These are phyloP conservation scores for Zalaria obscura DNA, from an alignment of 2,329 filamentous ascomycete species.

Conservation along the genomic window DNA sequence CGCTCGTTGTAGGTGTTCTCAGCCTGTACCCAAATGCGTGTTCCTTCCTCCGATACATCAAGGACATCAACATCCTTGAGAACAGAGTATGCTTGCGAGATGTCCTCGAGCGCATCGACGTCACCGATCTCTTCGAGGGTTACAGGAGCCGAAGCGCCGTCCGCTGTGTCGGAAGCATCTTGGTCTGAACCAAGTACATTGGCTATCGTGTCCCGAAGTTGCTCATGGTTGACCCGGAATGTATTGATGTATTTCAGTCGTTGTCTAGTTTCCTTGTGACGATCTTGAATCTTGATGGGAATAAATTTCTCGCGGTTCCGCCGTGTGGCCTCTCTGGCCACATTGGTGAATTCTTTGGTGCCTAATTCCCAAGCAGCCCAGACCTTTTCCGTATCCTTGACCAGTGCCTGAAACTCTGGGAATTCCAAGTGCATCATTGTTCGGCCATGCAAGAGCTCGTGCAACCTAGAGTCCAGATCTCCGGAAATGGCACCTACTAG, in stretches of 20 bases:
- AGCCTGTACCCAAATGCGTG: conserved; percentile 80
- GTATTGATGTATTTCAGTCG: conserved; percentile 86
- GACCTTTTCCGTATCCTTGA: conserved; percentile 70
- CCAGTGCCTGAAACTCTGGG: conserved; percentile 72
- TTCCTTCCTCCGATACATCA: conserved; percentile 81
- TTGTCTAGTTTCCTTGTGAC: conserved; percentile 78
- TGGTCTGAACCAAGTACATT: conserved; percentile 72
- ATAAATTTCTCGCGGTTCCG: conserved; percentile 96
- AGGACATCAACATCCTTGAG: conserved; percentile 90
- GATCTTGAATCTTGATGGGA: conserved; percentile 85
- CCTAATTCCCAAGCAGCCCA: conserved; percentile 93
- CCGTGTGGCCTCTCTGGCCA: conserved; percentile 86
- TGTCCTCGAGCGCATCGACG: conserved; percentile 92
- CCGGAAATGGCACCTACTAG: conserved; percentile 95
- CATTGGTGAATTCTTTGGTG: conserved; percentile 94
- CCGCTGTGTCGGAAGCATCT: conserved; percentile 37
- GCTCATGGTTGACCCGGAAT: conserved; percentile 94
- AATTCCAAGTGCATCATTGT: conserved; percentile 88
- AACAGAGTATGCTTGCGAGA: conserved; percentile 85
- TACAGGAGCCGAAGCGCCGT: conserved; percentile 47
- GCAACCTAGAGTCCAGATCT: conserved; percentile 76
- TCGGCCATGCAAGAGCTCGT: conserved; percentile 71
- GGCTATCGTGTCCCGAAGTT: conserved; percentile 88
- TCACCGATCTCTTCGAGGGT: conserved; percentile 92
- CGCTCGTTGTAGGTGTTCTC: conserved; percentile 96